Evolutionary conservation across 495 filamentous ascomycete species (phyloP).

Genomic region (Penicillium angulare): DNA sequence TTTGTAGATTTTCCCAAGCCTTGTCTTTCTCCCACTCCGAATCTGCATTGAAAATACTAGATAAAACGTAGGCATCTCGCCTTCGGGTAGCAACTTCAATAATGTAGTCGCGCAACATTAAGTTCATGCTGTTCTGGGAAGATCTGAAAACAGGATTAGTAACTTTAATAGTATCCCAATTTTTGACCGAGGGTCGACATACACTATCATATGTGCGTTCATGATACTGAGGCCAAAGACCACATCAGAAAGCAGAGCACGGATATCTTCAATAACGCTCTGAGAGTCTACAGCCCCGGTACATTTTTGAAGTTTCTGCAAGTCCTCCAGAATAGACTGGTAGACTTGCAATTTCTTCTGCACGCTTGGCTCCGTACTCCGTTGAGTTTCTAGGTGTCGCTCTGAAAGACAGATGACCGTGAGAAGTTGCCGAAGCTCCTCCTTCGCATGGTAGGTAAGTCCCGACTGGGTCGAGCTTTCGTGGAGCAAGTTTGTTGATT

Average conservation of each 20-base stretch:
- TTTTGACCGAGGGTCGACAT: no score
- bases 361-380: background rate
- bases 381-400: background rate
- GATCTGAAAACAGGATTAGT: slow-evolving; percentile 5
- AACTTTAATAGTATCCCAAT: no score
- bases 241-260: slow-evolving; percentile 8
- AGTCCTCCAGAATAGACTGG: slow-evolving; percentile 10
- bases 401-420: background rate
- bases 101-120: slow-evolving; percentile 3
- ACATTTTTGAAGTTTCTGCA: slow-evolving; percentile 14
- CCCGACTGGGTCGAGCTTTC: background rate
- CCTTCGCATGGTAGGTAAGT: background rate
- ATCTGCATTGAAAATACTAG: slow-evolving; percentile 2
- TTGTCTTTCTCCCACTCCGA: slow-evolving; percentile 3
- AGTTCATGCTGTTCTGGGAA: slow-evolving; percentile 11
- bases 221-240: slow-evolving; percentile 13
- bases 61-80: background rate
- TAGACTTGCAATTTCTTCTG: slow-evolving; percentile 8
- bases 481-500: background rate
- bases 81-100: slow-evolving; percentile 6
- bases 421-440: background rate
- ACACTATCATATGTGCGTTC: slow-evolving; percentile 19
- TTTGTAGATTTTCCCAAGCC: slow-evolving; percentile 9
- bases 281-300: background rate
- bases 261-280: slow-evolving; percentile 11